Evolutionary conservation across 305 asterid genomes (phyloP).

Genomic region (Nicotiana rustica): DNA sequence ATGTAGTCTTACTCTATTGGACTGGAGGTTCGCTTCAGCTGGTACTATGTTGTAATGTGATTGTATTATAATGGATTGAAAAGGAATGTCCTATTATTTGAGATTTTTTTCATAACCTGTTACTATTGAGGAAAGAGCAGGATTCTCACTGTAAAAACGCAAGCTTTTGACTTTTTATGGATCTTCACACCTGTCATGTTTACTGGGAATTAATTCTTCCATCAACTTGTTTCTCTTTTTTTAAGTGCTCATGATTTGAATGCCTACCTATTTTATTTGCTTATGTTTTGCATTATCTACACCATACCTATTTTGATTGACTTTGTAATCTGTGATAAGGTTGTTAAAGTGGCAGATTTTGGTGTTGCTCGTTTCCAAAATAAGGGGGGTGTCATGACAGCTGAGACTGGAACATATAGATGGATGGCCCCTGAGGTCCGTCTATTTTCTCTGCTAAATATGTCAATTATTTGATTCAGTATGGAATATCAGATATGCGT

Average conservation of each 20-base stretch:
- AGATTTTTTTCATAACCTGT: not conserved
- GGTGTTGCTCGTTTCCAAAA: constrained; percentile 56
- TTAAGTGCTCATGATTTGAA: constrained; percentile 27
- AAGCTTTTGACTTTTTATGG: constrained; percentile 8
- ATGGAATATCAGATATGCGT: not conserved
- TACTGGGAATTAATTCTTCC: not conserved
- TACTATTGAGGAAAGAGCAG: constrained; percentile 4
- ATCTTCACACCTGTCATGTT: constrained; percentile 11
- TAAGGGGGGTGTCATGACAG: constrained; percentile 54
- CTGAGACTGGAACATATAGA: constrained; percentile 55
- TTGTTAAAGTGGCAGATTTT: constrained; percentile 66
- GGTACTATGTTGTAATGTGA: not conserved
- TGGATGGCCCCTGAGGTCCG: constrained; percentile 61
- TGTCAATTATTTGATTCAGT: constrained; percentile 15
- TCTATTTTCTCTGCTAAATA: constrained; percentile 33
- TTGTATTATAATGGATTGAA: not conserved
- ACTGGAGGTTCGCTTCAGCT: not conserved
- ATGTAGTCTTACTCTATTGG: constrained; percentile 26
- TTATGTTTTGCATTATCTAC: constrained; percentile 19
- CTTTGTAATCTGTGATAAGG: constrained; percentile 62
- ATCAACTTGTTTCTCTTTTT: constrained; percentile 1
- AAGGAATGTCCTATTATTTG: not conserved
- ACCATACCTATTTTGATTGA: constrained; percentile 40
- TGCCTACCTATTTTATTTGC: not conserved
- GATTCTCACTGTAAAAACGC: not conserved